phyloP scores from a whole-genome alignment of 805 yeast species.

The Sungouiozyma ichnusensis region DNA sequence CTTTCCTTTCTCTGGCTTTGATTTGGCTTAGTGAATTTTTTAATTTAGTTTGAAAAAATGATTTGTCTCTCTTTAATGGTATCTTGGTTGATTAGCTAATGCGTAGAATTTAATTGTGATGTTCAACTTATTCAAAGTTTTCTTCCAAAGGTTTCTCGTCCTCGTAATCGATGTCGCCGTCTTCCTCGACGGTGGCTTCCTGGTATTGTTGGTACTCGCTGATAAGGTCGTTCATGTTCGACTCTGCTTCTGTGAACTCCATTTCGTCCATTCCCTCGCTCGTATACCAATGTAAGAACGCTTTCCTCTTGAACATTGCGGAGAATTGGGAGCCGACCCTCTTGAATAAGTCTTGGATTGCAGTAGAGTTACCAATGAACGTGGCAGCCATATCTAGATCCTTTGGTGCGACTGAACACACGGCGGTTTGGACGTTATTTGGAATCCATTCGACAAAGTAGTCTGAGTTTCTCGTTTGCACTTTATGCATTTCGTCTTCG shows the following conservation, averaged over 20 bases:
- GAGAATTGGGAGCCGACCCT: constrained; percentile 84
- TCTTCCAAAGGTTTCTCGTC: constrained; percentile 33
- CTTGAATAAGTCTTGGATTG: constrained; percentile 82
- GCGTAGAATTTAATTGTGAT: not conserved
- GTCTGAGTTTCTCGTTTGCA: constrained; percentile 69
- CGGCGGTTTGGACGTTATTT: constrained; percentile 87
- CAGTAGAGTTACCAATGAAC: constrained; percentile 85
- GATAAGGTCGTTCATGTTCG: constrained; percentile 80
- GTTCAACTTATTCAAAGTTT: constrained; percentile 17
- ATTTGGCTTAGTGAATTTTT: no score
- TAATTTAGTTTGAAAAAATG: no score
- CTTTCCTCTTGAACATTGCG: constrained; percentile 88
- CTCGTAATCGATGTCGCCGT: constrained; percentile 40
- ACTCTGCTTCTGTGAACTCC: constrained; percentile 90
- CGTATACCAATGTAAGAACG: constrained; percentile 94
- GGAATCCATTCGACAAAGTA: constrained; percentile 96
- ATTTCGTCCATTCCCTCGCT: constrained; percentile 93
- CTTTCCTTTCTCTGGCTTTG: no score
- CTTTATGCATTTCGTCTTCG: constrained; percentile 83
- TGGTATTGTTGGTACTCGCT: constrained; percentile 90
- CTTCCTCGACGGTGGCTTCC: constrained; percentile 68
- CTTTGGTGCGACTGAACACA: constrained; percentile 83
- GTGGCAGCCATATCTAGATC: constrained; percentile 85
- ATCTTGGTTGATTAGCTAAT: not conserved
- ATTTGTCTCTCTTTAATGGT: not conserved